Evolutionary conservation across 139 green algal genomes (phyloP).

Genomic region (Mesostigma viride): DNA sequence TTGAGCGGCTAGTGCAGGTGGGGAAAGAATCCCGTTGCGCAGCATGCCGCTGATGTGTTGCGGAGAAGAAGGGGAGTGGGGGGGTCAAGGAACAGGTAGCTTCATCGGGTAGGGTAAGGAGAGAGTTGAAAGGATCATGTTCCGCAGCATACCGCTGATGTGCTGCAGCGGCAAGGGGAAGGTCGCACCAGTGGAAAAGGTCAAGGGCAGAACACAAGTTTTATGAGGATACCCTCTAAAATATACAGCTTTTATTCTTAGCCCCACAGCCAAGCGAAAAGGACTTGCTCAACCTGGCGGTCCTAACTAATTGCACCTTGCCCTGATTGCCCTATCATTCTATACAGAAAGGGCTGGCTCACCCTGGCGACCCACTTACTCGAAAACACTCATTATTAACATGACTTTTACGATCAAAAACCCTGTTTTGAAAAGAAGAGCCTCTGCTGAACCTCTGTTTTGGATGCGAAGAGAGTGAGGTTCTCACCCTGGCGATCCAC

Average conservation of each 20-base stretch:
- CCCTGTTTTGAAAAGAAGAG: neutral
- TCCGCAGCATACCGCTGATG: slow-evolving; percentile 6
- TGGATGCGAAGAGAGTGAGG: neutral
- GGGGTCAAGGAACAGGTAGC: too few relatives aligned
- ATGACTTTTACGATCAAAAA: slow-evolving; percentile 18
- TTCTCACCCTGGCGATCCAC: slow-evolving; percentile 21
- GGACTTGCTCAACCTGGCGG: too few relatives aligned
- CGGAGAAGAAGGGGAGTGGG: neutral
- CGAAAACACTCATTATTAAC: slow-evolving; percentile 13
- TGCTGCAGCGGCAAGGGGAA: slow-evolving; percentile 7
- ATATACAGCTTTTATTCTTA: too few relatives aligned
- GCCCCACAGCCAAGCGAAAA: too few relatives aligned
- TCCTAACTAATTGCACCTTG: too few relatives aligned
- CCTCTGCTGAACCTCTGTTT: neutral
- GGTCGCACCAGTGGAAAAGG: neutral
- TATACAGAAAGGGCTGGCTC: too few relatives aligned
- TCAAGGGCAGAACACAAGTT: neutral
- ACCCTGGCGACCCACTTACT: neutral
- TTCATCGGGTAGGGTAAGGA: too few relatives aligned
- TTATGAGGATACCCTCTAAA: too few relatives aligned
- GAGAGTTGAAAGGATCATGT: too few relatives aligned
- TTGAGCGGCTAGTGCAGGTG: neutral
- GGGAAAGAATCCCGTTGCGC: too few relatives aligned
- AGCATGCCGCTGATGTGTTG: neutral
- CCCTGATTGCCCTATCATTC: too few relatives aligned